Evolutionary conservation across 1,139 yeast genomes (phyloP), one percentile per base, ranked within the genome.

Genomic region (Kodamaea ohmeri): DNA sequence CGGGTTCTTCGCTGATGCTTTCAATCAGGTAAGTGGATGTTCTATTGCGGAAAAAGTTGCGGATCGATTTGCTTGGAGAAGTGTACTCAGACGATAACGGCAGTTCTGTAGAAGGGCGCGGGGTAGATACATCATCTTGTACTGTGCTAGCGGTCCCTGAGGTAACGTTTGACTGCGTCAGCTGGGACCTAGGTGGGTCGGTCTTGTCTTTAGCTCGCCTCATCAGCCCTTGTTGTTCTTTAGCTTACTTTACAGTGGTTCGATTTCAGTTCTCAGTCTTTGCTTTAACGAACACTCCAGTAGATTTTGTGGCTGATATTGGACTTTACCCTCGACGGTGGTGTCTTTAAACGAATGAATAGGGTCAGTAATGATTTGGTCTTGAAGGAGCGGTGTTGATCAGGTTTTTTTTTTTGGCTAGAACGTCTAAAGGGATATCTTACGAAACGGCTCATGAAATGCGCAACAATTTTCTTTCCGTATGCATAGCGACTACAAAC

Each of bases 21-120:
- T 59, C 64, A 28, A 55, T 50, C 15, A 65, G 60, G 39, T 58
- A 54, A 3, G 56, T 42, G 3, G 64, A 58, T 19, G 53, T 46
- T 24, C 60, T 44, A 37, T 58, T 51, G 31, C 55, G 54, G 44
- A 62, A 61, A 34, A 58, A 53, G 38, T 47, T 52, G 39, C 56
- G 55, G 32, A 60, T 45, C 18, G 65, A 54, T 43, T 61, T 62
- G 28, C 58, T 49, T 8, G 67, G 66, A 13, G 65, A 58, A 6
- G 58, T 35, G 18, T 39, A 40, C 18, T 46, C 51, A 6, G 44
- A 34, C 6, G 39, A 25, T 12, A 32, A 27, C 9, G 40, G 36
- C 28, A 25, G 34, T 9, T 35, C 37, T 7, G 19, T 18, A 2
- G 25, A 35, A 14, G 35, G 36, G 13, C 29, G 16, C 12, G 32